These are phyloP conservation scores for Globisporangium ultimum DNA, from an alignment of 352 stramenopile genomes.

Conservation along the genomic window DNA sequence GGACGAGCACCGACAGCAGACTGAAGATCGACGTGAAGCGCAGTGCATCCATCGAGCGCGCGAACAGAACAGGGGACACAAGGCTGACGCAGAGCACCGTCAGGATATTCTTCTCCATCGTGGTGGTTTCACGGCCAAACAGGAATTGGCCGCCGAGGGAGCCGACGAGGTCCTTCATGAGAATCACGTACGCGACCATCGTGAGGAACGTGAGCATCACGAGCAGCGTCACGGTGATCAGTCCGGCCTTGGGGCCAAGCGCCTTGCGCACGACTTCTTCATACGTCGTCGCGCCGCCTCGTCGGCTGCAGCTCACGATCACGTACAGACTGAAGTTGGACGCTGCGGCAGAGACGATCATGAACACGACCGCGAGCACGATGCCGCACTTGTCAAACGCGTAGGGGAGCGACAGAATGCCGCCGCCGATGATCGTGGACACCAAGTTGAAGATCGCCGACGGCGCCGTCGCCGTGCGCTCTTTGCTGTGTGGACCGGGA, in stretches of 20 bases:
- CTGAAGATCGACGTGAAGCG: conserved; percentile 83
- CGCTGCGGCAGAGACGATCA: conserved; percentile 66
- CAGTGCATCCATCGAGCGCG: conserved; percentile 71
- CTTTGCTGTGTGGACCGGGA: conserved; percentile 49
- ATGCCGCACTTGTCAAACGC: conserved; percentile 86
- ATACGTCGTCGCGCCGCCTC: conserved; percentile 78
- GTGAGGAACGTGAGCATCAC: conserved; percentile 94
- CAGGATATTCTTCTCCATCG: conserved; percentile 61
- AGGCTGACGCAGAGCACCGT: conserved; percentile 59
- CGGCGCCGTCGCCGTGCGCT: conserved; percentile 57
- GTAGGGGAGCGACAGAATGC: conserved; percentile 85
- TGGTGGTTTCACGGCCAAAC: conserved; percentile 46
- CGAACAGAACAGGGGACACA: conserved; percentile 72
- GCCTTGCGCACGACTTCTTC: conserved; percentile 83
- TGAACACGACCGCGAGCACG: conserved; percentile 76
- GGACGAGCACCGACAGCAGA: conserved; percentile 65
- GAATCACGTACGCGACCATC: conserved; percentile 94
- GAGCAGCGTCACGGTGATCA: conserved; percentile 79
- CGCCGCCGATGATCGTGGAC: conserved; percentile 87
- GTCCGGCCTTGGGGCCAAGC: conserved; percentile 50
- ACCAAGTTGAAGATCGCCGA: conserved; percentile 87
- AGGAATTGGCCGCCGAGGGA: conserved; percentile 79
- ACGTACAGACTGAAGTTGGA: conserved; percentile 87
- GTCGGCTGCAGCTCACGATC: conserved; percentile 84
- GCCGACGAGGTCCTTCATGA: conserved; percentile 92